These are phyloP conservation scores for Lactarius psammicola DNA, from an alignment of 768 basidiomycete species.

Conservation along the genomic window DNA sequence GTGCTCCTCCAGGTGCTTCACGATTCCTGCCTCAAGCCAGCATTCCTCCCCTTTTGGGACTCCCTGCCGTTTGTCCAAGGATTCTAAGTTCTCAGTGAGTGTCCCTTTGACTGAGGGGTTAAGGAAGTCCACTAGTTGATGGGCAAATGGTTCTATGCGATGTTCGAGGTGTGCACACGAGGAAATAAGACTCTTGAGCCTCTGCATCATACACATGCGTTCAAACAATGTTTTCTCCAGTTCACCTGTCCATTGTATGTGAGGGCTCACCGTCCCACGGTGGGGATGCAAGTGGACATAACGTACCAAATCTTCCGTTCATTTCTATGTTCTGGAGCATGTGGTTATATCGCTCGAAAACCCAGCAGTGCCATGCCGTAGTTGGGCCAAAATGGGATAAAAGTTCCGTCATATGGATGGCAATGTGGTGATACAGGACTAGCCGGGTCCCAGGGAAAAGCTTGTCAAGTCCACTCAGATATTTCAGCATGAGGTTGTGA, in stretches of 20 bases:
- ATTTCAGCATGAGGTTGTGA: slow-evolving; percentile 32
- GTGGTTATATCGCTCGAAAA: slow-evolving; percentile 40
- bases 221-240: slow-evolving; percentile 34
- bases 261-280: neutral
- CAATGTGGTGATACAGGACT: slow-evolving; percentile 39
- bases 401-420: slow-evolving; percentile 39
- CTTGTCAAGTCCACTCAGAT: slow-evolving; percentile 34
- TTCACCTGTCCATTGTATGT: slow-evolving; percentile 31
- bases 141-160: neutral
- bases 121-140: neutral
- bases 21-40: neutral
- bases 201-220: slow-evolving; percentile 32
- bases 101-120: neutral
- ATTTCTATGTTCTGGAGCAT: slow-evolving; percentile 35
- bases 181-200: slow-evolving; percentile 14
- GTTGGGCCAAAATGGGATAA: slow-evolving; percentile 38
- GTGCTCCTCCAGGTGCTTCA: neutral
- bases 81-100: neutral
- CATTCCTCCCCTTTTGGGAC: neutral
- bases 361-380: slow-evolving; percentile 40
- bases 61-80: neutral
- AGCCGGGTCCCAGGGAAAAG: slow-evolving; percentile 32
- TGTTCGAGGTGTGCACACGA: neutral
- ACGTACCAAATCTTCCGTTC: slow-evolving; percentile 38
- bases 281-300: neutral